Evolutionary conservation across 345 rosid species (phyloP), one percentile per base, ranked within the genome.

Genomic region (Populus tremula): DNA sequence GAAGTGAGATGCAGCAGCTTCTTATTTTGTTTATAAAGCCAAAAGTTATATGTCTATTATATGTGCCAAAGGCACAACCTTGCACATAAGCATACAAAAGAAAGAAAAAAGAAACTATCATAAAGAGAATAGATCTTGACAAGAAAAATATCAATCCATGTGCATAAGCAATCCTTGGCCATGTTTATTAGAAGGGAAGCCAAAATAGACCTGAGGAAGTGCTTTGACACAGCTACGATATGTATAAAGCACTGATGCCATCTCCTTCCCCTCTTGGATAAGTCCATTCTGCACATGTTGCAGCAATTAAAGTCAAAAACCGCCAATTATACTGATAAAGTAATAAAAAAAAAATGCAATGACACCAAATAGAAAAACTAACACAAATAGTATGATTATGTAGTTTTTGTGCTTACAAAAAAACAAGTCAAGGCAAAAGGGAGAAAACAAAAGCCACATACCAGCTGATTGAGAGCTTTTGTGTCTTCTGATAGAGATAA

Each of bases 171-270:
- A 31, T 79, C 66, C 36, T 65, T 39, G 35, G 33, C 17, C 11
- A 0, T 41, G 13, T 63, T 25, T 47, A 79, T 45, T 67, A 43
- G 29, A 67, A 73, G 27, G 36, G 43, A 29, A 27, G 41, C 66
- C 36, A 71, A 74, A 77, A 45, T 31, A 74, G 43, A 91, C 99
- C 99, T 96, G 99, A 85, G 99, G 98, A 71, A 96, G 90, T 10
- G 99, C 99, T 94, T 96, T 96, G 75, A 96, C 98, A 71, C 99
- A 96, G 75, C 97, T 94, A 78, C 99, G 94, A 79, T 96, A 96
- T 2, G 99, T 92, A 80, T 94, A 96, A 77, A 96, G 97, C 80
- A 96, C 92, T 2, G 99, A 96, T 8, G 95, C 85, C 99, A 94
- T 96, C 88, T 94, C 99, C 84, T 89, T 92, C 65, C 99, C 99